Percentiles rank a stretch among this genome's conserved stretches.
These are phyloP conservation scores for Albugo laibachii DNA, from an alignment of 352 stramenopile species.

Conservation along the genomic window DNA sequence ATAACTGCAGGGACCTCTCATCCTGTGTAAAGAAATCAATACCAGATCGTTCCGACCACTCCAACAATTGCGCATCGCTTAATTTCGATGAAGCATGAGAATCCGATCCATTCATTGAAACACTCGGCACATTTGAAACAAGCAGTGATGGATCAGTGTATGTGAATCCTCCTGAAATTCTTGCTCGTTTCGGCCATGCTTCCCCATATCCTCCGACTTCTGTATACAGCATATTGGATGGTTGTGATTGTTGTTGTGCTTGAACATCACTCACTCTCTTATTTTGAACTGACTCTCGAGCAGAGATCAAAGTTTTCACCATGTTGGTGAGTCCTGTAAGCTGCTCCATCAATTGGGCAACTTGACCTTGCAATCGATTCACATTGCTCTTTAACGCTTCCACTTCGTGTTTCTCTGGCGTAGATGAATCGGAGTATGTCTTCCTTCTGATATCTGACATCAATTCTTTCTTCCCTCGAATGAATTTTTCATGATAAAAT, in stretches of 20 bases:
- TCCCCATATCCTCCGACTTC: slow-evolving; percentile 27
- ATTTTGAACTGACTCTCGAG: too few species aligned
- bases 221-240: too few species aligned
- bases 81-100: neutral
- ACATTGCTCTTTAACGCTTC: slow-evolving; percentile 57
- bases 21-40: slow-evolving; percentile 71
- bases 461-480: slow-evolving; percentile 63
- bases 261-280: too few species aligned
- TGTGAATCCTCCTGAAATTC: neutral
- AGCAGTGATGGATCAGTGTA: neutral
- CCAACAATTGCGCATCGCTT: slow-evolving; percentile 19
- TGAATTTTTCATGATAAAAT: slow-evolving; percentile 84
- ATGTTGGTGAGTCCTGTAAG: slow-evolving; percentile 48
- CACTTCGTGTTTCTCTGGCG: slow-evolving; percentile 54
- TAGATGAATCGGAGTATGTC: slow-evolving; percentile 67
- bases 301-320: slow-evolving; percentile 27
- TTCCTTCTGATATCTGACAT: slow-evolving; percentile 78
- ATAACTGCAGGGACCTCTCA: slow-evolving; percentile 22
- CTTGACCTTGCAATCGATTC: slow-evolving; percentile 44
- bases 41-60: slow-evolving; percentile 60
- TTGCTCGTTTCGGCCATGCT: neutral
- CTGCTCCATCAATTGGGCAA: slow-evolving; percentile 59
- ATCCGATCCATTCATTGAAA: neutral
- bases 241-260: too few species aligned
- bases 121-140: neutral